Evolutionary conservation across 371 early-diverging fungal genomes (phyloP), one percentile per base, ranked within the genome.

Genomic region (Coemansia sp.): DNA sequence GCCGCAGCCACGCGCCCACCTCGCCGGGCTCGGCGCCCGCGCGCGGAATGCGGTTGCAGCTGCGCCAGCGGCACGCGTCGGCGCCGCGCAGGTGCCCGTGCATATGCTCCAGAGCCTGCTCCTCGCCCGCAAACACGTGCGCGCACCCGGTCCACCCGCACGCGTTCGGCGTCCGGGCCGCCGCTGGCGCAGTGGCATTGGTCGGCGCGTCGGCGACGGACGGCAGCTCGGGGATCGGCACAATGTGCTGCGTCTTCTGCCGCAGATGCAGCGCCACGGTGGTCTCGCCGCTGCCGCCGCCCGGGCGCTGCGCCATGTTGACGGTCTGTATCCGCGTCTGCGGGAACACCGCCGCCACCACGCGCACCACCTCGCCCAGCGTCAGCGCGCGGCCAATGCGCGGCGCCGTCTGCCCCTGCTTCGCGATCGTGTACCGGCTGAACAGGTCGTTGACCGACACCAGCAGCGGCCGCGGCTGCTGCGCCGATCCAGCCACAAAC

Each of bases 291-390:
- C 16, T 26, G 45, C 41, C 63, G 55, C 39, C 51, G 11, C 2
- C 40, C 31, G 47, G 14, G 14, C 43, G 50, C 54, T 40, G 54
- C 38, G 40, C 49, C 1, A n/a, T 16, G 14, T 4, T 14, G 11
- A 69, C 45, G 12, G 35, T 54, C 34, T 71, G 72, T 40, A 71
- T 10, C 1, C 41, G 39, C 5, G 76, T 54, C n/a, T 61, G 67
- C 36, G 76, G 68, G 43, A 76, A 76, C 12, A 76, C 76, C 0
- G 76, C 76, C 0, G 72, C 56, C 2, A 76, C 64, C 9, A 76
- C 76, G 3, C 74, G 76, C 39, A 64, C 64, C 40, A 76, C 74
- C 56, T 76, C 76, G 43, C 14, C 35, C 9, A 75, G 36, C 10
- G 34, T 65, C 48, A 76, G 62, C 30, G 76, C 68, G 1, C 76